Conservation (phyloP, 1,284 basidiomycete species). For the Pascua guehoae region DNA sequence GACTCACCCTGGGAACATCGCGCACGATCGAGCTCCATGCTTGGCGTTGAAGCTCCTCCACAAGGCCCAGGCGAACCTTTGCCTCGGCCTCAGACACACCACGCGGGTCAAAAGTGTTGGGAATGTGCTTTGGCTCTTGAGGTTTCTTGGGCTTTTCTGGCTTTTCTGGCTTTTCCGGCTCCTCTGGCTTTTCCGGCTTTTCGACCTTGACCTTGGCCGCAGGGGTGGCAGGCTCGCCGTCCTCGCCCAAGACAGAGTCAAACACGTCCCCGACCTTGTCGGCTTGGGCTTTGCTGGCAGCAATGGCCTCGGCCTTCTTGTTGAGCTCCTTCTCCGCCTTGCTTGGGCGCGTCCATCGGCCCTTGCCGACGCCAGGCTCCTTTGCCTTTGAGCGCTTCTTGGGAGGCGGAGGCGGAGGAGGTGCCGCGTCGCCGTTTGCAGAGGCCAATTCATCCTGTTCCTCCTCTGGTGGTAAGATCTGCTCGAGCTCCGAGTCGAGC, state of each 20-base stretch:
- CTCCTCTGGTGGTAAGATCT: conserved; percentile 8
- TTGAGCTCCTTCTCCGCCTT: conserved; percentile 27
- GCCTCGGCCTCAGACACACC: conserved; percentile 42
- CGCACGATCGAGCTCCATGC: conserved; percentile 82
- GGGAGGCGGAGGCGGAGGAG: conserved; percentile 3
- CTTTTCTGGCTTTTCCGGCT: too few relatives aligned
- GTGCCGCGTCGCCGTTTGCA: conserved; percentile 16
- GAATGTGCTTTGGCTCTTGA: conserved; percentile 7
- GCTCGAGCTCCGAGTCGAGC: conserved; percentile 13
- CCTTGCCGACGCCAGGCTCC: conserved; percentile 40
- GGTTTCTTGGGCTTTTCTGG: not conserved
- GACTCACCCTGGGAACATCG: conserved; percentile 71
- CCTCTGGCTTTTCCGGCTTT: too few relatives aligned
- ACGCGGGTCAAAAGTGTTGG: conserved; percentile 35
- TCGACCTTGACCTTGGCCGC: too few relatives aligned
- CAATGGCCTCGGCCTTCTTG: conserved; percentile 24
- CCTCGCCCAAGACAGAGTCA: too few relatives aligned
- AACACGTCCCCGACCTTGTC: not conserved
- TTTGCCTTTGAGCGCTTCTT: conserved; percentile 29
- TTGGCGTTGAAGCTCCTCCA: conserved; percentile 79
- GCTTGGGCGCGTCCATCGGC: conserved; percentile 33
- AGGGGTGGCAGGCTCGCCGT: too few relatives aligned
- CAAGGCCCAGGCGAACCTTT: conserved; percentile 30
- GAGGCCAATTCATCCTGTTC: conserved; percentile 18
- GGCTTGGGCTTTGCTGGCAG: not conserved